Percentiles rank a stretch among this genome's conserved stretches.
phyloP scores from a whole-genome alignment of 371 early-diverging fungal genomes.

The Polyrhizophydium stewartii region DNA sequence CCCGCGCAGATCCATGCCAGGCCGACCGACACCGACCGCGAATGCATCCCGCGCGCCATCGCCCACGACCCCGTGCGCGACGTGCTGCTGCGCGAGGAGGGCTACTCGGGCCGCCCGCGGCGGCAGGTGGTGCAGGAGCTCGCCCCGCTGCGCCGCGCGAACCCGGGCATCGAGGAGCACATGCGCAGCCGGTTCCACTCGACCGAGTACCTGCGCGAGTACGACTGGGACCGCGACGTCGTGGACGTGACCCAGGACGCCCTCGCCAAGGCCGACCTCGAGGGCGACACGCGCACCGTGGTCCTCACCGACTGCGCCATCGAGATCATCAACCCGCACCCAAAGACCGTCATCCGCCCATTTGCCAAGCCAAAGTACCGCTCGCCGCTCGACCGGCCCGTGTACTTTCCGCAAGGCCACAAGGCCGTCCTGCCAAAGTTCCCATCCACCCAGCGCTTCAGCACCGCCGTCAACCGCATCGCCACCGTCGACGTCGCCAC shows the following conservation, averaged over 20 bases:
- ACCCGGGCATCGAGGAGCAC: neutral
- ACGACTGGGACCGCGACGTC: neutral
- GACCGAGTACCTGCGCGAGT: neutral
- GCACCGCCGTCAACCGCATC: slow-evolving; percentile 25
- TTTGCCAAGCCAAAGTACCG: slow-evolving; percentile 27
- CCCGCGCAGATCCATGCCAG: slow-evolving; percentile 5
- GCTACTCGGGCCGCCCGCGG: slow-evolving; percentile 19
- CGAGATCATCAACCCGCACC: slow-evolving; percentile 29
- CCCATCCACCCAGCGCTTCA: slow-evolving; percentile 19
- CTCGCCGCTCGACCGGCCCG: slow-evolving; percentile 33
- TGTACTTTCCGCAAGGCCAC: slow-evolving; percentile 21
- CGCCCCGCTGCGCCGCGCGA: neutral
- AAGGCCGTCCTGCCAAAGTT: slow-evolving; percentile 28
- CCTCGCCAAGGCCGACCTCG: neutral
- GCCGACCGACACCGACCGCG: slow-evolving; percentile 26
- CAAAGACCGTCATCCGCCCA: slow-evolving; percentile 18
- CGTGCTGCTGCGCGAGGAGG: slow-evolving; percentile 33
- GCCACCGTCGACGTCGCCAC: slow-evolving; percentile 10
- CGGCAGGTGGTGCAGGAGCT: neutral
- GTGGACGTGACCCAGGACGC: neutral
- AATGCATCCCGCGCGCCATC: slow-evolving; percentile 39
- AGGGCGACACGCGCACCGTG: slow-evolving; percentile 29
- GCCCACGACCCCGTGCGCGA: slow-evolving; percentile 37
- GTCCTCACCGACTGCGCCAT: slow-evolving; percentile 41
- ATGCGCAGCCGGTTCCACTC: no score